Percentiles rank a stretch among this genome's conserved stretches.
Conservation (phyloP, 2,329 filamentous ascomycete genomes). For the Alternaria gansuensis region DNA sequence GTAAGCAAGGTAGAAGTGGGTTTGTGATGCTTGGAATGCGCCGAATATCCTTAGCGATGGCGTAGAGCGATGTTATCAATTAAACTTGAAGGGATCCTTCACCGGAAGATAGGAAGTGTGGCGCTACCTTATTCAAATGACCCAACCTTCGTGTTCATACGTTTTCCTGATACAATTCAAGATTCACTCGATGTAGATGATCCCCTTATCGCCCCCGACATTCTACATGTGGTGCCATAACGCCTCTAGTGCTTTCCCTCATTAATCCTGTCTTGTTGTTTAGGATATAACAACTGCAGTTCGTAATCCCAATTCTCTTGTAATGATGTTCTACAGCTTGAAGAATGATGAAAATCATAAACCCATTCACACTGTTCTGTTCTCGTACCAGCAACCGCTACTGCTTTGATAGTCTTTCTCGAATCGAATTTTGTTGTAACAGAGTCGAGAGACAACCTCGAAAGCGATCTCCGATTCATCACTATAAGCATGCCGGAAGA, state of each 20-base stretch:
- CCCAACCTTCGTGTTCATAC: background rate
- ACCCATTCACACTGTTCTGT: too few relatives aligned
- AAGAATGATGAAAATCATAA: background rate
- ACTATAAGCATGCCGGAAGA: background rate
- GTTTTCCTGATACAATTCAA: rapidly evolving
- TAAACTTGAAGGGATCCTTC: background rate
- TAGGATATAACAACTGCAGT: background rate
- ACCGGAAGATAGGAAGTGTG: background rate
- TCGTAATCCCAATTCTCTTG: background rate
- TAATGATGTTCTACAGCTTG: background rate
- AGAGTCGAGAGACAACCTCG: background rate
- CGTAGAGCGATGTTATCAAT: background rate
- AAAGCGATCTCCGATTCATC: rapidly evolving
- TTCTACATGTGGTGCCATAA: background rate
- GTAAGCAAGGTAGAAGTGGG: background rate
- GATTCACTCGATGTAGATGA: background rate
- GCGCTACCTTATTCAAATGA: background rate
- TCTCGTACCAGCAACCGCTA: background rate
- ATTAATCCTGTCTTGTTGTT: background rate
- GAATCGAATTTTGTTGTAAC: rapidly evolving
- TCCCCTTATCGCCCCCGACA: background rate
- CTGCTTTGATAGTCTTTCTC: background rate
- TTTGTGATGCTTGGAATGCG: background rate
- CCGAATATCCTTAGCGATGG: background rate
- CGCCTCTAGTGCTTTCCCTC: background rate